Conservation (phyloP, 495 filamentous ascomycete species). For the Penicillium antarcticum region DNA sequence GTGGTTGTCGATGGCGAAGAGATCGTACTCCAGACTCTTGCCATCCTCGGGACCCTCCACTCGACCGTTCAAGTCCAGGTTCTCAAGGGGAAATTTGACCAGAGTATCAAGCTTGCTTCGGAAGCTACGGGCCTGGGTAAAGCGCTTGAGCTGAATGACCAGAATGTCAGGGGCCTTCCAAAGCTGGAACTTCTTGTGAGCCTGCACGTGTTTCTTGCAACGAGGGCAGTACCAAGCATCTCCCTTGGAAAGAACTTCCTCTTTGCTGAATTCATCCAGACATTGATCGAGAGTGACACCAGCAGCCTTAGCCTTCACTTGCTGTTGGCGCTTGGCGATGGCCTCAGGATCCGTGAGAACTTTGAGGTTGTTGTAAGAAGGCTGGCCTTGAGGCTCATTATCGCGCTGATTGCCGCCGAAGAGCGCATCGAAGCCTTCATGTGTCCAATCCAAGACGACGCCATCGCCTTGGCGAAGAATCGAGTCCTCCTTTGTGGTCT, state of each 20-base stretch:
- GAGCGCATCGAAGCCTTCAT: constrained; percentile 60
- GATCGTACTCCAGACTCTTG: constrained; percentile 81
- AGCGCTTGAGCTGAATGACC: constrained; percentile 92
- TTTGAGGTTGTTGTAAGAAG: constrained; percentile 50
- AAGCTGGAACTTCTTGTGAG: constrained; percentile 92
- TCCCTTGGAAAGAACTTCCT: constrained; percentile 87
- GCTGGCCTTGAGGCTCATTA: constrained; percentile 47
- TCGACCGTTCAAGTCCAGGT: constrained; percentile 73
- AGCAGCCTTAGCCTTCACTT: constrained; percentile 54
- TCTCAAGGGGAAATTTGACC: constrained; percentile 90
- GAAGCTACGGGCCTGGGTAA: constrained; percentile 62
- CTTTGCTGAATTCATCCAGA: constrained; percentile 85
- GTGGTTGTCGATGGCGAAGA: constrained; percentile 94
- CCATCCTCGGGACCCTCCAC: constrained; percentile 75
- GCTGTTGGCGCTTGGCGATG: constrained; percentile 56
- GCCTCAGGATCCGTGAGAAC: constrained; percentile 65
- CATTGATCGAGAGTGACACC: constrained; percentile 89
- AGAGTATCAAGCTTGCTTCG: constrained; percentile 86
- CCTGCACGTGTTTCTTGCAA: constrained; percentile 88
- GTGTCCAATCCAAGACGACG: constrained; percentile 79
- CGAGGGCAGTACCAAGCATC: constrained; percentile 96
- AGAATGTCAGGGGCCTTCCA: constrained; percentile 96
- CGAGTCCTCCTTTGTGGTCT: constrained; percentile 31
- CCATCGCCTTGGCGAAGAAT: constrained; percentile 75
- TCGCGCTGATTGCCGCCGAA: constrained; percentile 55